These are phyloP conservation scores for Phaeosphaeriaceae sp. DNA, from an alignment of 2,329 filamentous ascomycete genomes.

Conservation along the genomic window DNA sequence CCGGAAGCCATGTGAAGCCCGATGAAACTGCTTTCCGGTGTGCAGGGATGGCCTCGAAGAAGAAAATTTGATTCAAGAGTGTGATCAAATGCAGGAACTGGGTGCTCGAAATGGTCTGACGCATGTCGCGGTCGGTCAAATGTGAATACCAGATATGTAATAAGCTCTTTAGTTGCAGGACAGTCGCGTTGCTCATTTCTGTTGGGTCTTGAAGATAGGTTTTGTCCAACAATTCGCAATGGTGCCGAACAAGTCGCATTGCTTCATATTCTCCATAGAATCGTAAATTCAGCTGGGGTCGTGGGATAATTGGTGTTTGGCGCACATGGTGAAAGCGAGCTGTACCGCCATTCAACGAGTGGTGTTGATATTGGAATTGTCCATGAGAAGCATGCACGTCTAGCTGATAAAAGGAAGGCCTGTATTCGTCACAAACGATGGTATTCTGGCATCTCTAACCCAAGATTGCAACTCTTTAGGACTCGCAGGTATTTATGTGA, in stretches of 20 bases:
- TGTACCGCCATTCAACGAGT: not conserved
- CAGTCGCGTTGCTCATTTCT: not conserved
- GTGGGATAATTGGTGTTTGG: not conserved
- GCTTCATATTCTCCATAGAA: slow-evolving; percentile 24
- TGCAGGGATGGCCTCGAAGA: slow-evolving; percentile 9
- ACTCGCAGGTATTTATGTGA: slow-evolving; percentile 4
- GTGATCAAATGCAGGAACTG: slow-evolving; percentile 14
- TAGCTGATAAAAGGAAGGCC: slow-evolving; percentile 19
- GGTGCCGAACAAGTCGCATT: slow-evolving; percentile 21
- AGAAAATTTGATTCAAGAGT: slow-evolving; percentile 19
- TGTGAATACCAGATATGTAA: slow-evolving; percentile 15
- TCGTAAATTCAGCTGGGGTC: slow-evolving; percentile 4
- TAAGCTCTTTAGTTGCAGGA: slow-evolving; percentile 12
- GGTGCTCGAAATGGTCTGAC: slow-evolving; percentile 7
- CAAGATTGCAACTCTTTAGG: slow-evolving; percentile 7
- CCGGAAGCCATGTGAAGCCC: slow-evolving; percentile 14
- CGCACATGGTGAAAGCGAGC: not conserved
- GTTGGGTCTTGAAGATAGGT: slow-evolving; percentile 13
- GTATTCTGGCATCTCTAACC: slow-evolving; percentile 6
- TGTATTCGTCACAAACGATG: slow-evolving; percentile 20
- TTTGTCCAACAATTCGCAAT: slow-evolving; percentile 18
- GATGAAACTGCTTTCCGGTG: slow-evolving; percentile 10
- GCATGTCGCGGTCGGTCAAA: slow-evolving; percentile 11
- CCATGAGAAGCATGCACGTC: slow-evolving; percentile 12
- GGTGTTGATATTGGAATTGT: slow-evolving; percentile 3